Conservation (phyloP, 1,284 basidiomycete species). For the Tranzscheliella williamsii region DNA sequence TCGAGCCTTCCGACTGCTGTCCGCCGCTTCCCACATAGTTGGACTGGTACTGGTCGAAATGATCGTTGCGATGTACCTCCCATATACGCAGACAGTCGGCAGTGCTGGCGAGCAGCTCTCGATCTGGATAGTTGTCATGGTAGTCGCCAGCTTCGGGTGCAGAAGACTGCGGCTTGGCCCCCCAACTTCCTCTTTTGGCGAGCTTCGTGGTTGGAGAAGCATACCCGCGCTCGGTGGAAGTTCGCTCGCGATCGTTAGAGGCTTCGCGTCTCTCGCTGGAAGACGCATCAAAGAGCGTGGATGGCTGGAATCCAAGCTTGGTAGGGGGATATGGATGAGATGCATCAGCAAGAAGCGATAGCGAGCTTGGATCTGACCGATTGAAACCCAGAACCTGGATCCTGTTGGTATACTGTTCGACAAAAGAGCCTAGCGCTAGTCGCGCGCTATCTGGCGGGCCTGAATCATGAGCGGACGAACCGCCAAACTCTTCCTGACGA, state of each 20-base stretch:
- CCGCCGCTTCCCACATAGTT: conserved; percentile 32
- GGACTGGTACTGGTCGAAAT: conserved; percentile 35
- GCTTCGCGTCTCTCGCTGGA: conserved; percentile 23
- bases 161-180: conserved; percentile 17
- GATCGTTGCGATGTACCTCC: conserved; percentile 51
- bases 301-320: conserved; percentile 57
- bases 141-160: conserved; percentile 11
- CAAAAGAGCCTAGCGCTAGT: conserved; percentile 56
- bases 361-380: conserved; percentile 22
- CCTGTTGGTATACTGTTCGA: conserved; percentile 57
- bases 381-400: conserved; percentile 57
- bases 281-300: conserved; percentile 39
- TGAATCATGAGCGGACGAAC: conserved; percentile 9
- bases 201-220: conserved; percentile 41
- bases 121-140: conserved; percentile 47
- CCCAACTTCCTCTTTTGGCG: conserved; percentile 47
- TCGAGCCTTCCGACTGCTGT: conserved; percentile 6
- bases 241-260: conserved; percentile 24
- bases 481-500: conserved; percentile 22
- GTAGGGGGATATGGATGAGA: conserved; percentile 59
- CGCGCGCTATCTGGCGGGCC: conserved; percentile 42
- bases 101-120: conserved; percentile 56
- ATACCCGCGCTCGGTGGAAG: conserved; percentile 28
- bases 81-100: conserved; percentile 59
- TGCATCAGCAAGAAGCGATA: conserved; percentile 52